Evolutionary conservation across 441 rosid species (phyloP).

Genomic region (Gossypium gossypioides): DNA sequence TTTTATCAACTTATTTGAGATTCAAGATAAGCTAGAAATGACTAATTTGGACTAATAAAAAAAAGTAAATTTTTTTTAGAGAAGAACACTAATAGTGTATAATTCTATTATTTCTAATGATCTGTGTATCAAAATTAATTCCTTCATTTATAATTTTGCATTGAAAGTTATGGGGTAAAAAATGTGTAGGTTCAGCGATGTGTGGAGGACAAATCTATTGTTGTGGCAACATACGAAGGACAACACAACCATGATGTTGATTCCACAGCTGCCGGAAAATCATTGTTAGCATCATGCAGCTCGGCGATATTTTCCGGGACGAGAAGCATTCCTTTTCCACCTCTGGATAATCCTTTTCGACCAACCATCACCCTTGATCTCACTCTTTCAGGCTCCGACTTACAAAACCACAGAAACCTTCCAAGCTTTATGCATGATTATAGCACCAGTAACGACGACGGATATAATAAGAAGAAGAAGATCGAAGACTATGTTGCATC

Average conservation of each 20-base stretch:
- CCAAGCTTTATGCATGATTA: not conserved
- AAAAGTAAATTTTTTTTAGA: too few species aligned
- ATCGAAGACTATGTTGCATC: conserved; percentile 22
- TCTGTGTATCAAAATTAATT: not conserved
- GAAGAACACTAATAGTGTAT: too few species aligned
- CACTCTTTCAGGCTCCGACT: conserved; percentile 21
- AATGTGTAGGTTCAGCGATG: conserved; percentile 28
- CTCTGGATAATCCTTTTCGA: not conserved
- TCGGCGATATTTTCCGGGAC: not conserved
- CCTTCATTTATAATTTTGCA: not conserved
- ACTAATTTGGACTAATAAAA: too few species aligned
- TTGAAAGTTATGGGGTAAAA: not conserved
- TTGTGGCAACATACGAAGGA: conserved; percentile 32
- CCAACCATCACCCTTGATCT: conserved; percentile 27
- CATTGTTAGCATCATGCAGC: not conserved
- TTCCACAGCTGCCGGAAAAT: not conserved
- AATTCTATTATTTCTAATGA: too few species aligned
- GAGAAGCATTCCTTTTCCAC: not conserved
- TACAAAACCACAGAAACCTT: not conserved
- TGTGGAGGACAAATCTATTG: conserved; percentile 19
- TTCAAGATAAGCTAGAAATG: too few species aligned
- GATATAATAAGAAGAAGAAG: not conserved
- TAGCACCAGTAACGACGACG: not conserved
- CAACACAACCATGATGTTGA: conserved; percentile 25
- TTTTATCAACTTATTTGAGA: too few species aligned